A percentile compares a stretch with the other conserved stretches of the same genome.
phyloP scores from a whole-genome alignment of 2,329 filamentous ascomycete genomes.

The Phaeosphaeriaceae sp. region DNA sequence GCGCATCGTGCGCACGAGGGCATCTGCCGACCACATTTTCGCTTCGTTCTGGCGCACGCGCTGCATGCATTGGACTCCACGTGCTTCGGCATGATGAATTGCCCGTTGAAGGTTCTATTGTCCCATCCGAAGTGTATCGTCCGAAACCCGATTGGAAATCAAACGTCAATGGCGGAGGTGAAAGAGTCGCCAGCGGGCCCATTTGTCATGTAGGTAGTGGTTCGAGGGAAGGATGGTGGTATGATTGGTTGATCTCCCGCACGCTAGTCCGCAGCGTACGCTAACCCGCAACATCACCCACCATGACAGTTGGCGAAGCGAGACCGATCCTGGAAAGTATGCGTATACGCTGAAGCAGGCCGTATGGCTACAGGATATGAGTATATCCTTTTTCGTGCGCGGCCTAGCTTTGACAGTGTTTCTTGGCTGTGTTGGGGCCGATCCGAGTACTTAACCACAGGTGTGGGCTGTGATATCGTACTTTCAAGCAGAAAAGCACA shows the following conservation, averaged over 20 bases:
- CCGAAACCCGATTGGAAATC: neutral
- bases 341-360: neutral
- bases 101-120: slow-evolving; percentile 1
- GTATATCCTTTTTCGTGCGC: no score
- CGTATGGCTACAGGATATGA: no score
- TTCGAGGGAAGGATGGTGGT: no score
- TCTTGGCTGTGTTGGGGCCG: no score
- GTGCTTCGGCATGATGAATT: slow-evolving; percentile 1
- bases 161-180: neutral
- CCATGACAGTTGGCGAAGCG: neutral
- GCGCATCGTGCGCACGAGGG: slow-evolving; percentile 10
- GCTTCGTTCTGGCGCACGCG: slow-evolving; percentile 8
- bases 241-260: slow-evolving; percentile 7
- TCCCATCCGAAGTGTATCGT: neutral
- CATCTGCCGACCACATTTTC: slow-evolving; percentile 14
- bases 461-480: neutral
- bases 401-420: no score
- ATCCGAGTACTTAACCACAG: no score
- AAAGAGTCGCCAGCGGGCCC: slow-evolving; percentile 1
- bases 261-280: slow-evolving; percentile 9
- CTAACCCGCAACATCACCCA: slow-evolving; percentile 9
- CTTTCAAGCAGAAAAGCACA: neutral
- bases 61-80: slow-evolving; percentile 9
- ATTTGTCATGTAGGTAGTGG: slow-evolving; percentile 8
- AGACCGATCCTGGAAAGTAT: neutral